Evolutionary conservation across 2,329 filamentous ascomycete genomes (phyloP).

Genomic region (Moelleriella libera): DNA sequence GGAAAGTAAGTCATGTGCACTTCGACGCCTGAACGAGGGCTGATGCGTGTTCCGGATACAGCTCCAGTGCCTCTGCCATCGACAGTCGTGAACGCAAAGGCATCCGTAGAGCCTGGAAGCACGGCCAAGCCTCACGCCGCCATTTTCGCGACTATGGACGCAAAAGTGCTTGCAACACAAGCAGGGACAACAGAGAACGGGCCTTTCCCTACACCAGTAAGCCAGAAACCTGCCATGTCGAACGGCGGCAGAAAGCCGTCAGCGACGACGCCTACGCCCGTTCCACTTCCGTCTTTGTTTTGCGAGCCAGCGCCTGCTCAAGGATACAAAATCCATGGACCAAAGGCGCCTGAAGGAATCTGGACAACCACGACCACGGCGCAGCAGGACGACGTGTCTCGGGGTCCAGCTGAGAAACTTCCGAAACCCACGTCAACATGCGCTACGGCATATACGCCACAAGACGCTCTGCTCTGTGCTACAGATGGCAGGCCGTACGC

Average conservation of each 20-base stretch:
- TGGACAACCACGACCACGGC: too few relatives aligned
- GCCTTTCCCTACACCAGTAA: background rate
- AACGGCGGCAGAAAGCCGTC: background rate
- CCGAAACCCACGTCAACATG: too few relatives aligned
- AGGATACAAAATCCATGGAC: background rate
- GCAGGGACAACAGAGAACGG: too few relatives aligned
- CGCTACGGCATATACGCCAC: background rate
- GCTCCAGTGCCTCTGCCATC: background rate
- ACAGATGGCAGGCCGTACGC: constrained; percentile 1
- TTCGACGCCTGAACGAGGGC: background rate
- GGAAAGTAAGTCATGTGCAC: background rate
- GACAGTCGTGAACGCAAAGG: background rate
- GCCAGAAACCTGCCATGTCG: background rate
- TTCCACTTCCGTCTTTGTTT: background rate
- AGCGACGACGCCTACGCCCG: background rate
- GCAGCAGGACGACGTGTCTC: too few relatives aligned
- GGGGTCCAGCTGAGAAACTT: too few relatives aligned
- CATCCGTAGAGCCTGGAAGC: background rate
- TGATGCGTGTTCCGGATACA: background rate
- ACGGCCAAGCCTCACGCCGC: background rate
- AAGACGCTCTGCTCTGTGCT: background rate
- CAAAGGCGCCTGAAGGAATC: too few relatives aligned
- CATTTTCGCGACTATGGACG: too few relatives aligned
- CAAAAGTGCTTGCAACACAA: too few relatives aligned
- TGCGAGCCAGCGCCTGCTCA: background rate